Conservation (phyloP, 495 filamentous ascomycete genomes). For the Penicillium manginii region DNA sequence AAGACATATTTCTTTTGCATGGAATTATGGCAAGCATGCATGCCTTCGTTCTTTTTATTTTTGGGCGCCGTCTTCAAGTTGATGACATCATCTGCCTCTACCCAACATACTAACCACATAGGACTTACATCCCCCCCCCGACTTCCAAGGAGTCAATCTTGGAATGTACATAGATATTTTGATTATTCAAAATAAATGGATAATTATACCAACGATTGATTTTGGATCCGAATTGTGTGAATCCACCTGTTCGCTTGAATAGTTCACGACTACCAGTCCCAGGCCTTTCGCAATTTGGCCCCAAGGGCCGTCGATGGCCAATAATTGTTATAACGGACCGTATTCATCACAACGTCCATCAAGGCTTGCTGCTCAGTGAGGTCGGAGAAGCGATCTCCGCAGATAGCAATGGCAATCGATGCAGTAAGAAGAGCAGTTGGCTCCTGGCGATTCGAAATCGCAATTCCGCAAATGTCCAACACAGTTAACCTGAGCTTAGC, state of each 20-base stretch:
- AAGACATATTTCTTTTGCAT: background rate
- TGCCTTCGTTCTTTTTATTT: too few species aligned
- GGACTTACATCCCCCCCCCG: too few species aligned
- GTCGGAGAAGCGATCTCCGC: constrained; percentile 28
- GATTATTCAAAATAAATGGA: too few species aligned
- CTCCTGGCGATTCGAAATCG: constrained; percentile 24
- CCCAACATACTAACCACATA: too few species aligned
- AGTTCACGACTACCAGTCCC: constrained; percentile 4
- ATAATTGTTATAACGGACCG: constrained; percentile 18
- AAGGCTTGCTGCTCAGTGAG: constrained; percentile 22
- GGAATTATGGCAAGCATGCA: background rate
- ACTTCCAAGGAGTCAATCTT: too few species aligned
- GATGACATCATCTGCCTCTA: too few species aligned
- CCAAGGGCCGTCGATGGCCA: constrained; percentile 12
- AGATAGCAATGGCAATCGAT: constrained; percentile 28
- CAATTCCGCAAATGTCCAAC: constrained; percentile 30
- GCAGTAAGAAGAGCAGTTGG: constrained; percentile 28
- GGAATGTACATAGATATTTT: too few species aligned
- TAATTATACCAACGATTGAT: too few species aligned
- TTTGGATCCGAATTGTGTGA: too few species aligned
- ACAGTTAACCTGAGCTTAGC: constrained; percentile 22
- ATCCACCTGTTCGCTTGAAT: too few species aligned
- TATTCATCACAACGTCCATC: constrained; percentile 20
- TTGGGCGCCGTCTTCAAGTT: too few species aligned
- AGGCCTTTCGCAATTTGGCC: constrained; percentile 9